phyloP scores from a whole-genome alignment of 192 early-diverging fungal genomes.

The Podila verticillata region DNA sequence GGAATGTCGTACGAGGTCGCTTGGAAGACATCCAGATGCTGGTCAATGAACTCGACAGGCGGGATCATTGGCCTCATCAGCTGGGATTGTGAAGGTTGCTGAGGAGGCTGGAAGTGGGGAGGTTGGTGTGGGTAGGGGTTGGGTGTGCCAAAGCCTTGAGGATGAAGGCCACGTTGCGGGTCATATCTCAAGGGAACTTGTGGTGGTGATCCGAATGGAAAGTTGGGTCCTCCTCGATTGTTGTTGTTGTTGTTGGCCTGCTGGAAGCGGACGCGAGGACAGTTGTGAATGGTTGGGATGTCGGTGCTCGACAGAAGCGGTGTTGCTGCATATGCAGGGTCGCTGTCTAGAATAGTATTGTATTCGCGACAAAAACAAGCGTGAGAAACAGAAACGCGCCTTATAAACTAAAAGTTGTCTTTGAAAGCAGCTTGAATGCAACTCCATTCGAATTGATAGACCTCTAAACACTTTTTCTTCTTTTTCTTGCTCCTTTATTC shows the following conservation, averaged over 20 bases:
- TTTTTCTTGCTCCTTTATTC: neutral
- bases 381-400: neutral
- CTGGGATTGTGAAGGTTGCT: slow-evolving; percentile 9
- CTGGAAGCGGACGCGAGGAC: slow-evolving; percentile 38
- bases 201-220: slow-evolving; percentile 18
- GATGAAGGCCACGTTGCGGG: slow-evolving; percentile 34
- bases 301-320: slow-evolving; percentile 53
- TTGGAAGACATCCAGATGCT: slow-evolving; percentile 47
- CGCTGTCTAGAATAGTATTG: slow-evolving; percentile 33
- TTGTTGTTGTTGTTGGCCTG: slow-evolving; percentile 4
- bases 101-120: neutral
- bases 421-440: too few species aligned
- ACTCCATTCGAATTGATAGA: neutral
- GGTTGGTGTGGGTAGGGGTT: slow-evolving; percentile 14
- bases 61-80: slow-evolving; percentile 42
- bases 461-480: neutral
- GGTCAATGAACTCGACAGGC: slow-evolving; percentile 29
- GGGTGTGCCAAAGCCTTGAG: slow-evolving; percentile 19
- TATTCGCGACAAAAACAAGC: neutral
- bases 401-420: too few species aligned
- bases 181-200: slow-evolving; percentile 35
- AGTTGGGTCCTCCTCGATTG: slow-evolving; percentile 19
- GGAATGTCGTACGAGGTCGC: slow-evolving; percentile 34
- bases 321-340: slow-evolving; percentile 55
- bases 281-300: slow-evolving; percentile 52